phyloP scores from a whole-genome alignment of 257 asterid species.

The Scutellaria baicalensis region DNA sequence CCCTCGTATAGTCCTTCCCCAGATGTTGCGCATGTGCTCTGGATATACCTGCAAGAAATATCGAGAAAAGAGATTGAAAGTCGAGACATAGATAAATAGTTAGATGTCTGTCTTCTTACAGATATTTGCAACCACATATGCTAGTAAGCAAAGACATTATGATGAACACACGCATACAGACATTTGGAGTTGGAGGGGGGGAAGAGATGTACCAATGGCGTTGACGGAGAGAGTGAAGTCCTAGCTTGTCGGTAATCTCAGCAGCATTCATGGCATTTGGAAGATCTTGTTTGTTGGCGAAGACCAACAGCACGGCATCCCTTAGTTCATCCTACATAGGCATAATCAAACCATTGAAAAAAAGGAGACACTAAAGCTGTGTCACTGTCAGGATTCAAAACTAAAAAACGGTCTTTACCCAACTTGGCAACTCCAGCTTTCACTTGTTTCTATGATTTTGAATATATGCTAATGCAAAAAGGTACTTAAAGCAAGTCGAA shows the following conservation, averaged over 20 bases:
- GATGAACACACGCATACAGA: background rate
- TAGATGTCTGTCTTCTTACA: too few relatives aligned
- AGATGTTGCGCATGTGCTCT: constrained; percentile 45
- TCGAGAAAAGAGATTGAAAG: background rate
- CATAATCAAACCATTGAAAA: background rate
- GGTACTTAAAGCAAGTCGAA: background rate
- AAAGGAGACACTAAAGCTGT: background rate
- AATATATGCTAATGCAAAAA: background rate
- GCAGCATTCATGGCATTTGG: constrained; percentile 60
- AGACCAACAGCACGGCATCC: constrained; percentile 47
- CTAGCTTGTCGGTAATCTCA: constrained; percentile 49
- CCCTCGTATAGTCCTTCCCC: constrained; percentile 48
- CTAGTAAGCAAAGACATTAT: too few relatives aligned
- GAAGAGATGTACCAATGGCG: constrained; percentile 36
- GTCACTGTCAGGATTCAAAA: background rate
- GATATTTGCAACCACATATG: too few relatives aligned
- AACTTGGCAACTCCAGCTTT: background rate
- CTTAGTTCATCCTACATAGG: constrained; percentile 41
- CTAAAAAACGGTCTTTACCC: too few relatives aligned
- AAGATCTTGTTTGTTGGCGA: constrained; percentile 56
- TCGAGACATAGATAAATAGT: background rate
- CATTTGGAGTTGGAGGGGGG: background rate
- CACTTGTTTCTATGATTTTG: background rate
- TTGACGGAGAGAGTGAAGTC: constrained; percentile 56
- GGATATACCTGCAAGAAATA: constrained; percentile 30